These are phyloP conservation scores for Pythium folliculosum DNA, from an alignment of 352 stramenopile species.

Conservation along the genomic window DNA sequence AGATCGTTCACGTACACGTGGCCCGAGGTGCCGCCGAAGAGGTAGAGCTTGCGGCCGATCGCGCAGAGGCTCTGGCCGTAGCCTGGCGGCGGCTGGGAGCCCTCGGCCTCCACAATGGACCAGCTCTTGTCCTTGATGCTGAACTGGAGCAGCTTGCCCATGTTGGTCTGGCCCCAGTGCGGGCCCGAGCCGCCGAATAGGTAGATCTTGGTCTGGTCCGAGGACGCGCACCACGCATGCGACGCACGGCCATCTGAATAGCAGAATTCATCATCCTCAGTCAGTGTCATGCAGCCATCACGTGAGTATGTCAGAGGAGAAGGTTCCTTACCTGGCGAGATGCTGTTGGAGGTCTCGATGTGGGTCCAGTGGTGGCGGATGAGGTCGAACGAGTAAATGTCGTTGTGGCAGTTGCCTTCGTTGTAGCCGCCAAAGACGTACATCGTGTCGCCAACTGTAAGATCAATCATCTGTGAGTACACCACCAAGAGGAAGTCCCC, in stretches of 20 bases:
- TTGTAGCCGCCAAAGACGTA: constrained; percentile 87
- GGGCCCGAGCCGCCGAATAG: constrained; percentile 75
- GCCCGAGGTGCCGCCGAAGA: constrained; percentile 79
- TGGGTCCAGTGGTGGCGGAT: constrained; percentile 77
- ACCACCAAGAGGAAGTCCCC: background rate
- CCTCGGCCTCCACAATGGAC: constrained; percentile 74
- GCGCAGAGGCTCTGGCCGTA: constrained; percentile 79
- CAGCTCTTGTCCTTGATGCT: constrained; percentile 77
- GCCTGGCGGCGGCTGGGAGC: constrained; percentile 62
- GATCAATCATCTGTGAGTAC: background rate
- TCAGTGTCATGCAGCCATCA: too few species aligned
- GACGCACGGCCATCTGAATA: constrained; percentile 66
- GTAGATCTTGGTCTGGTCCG: constrained; percentile 77
- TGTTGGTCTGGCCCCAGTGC: constrained; percentile 87
- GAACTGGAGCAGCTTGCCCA: constrained; percentile 85
- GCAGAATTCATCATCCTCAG: background rate
- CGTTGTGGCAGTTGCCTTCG: constrained; percentile 84
- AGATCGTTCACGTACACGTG: constrained; percentile 87
- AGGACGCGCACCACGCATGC: constrained; percentile 74
- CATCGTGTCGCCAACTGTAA: constrained; percentile 70
- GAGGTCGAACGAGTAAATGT: constrained; percentile 82
- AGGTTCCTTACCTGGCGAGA: constrained; percentile 61
- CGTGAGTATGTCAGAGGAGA: too few species aligned
- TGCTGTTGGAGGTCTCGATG: constrained; percentile 75
- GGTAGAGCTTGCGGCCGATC: constrained; percentile 80